Percentiles rank a stretch among this genome's conserved stretches.
Evolutionary conservation across 805 yeast genomes (phyloP).

Genomic region (Starmera dryadoides): DNA sequence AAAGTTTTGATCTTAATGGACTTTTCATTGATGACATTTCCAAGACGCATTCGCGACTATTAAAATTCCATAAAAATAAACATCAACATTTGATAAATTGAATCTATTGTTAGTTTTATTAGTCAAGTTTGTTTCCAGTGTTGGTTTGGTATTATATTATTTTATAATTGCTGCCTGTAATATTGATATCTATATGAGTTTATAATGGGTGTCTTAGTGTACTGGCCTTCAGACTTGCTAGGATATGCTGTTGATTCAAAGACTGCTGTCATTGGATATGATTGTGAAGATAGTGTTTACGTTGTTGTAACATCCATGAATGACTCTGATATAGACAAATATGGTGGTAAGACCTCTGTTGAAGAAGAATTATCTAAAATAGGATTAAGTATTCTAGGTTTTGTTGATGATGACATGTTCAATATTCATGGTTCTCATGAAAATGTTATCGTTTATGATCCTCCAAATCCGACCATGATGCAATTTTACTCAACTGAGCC

Average conservation of each 20-base stretch:
- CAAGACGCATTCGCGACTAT: too few relatives aligned
- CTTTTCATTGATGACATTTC: too few relatives aligned
- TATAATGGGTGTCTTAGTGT: neutral
- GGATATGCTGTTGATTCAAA: neutral
- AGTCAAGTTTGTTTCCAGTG: too few relatives aligned
- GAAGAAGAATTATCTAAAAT: neutral
- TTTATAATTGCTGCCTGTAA: too few relatives aligned
- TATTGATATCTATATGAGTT: too few relatives aligned
- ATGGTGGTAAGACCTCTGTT: neutral
- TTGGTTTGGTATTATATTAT: too few relatives aligned
- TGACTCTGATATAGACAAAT: neutral
- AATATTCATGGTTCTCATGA: slow-evolving; percentile 7
- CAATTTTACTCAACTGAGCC: slow-evolving; percentile 78
- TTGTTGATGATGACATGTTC: slow-evolving; percentile 4
- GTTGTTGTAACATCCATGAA: neutral
- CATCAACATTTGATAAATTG: too few relatives aligned
- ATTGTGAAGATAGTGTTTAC: neutral
- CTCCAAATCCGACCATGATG: slow-evolving; percentile 64
- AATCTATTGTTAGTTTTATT: too few relatives aligned
- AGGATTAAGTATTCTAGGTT: neutral
- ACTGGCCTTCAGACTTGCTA: slow-evolving; percentile 2
- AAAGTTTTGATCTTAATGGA: too few relatives aligned
- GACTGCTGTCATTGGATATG: neutral
- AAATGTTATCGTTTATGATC: slow-evolving; percentile 48
- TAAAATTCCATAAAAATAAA: too few relatives aligned